Percentiles rank a stretch among this genome's conserved stretches.
These are phyloP conservation scores for Byssochlamys sp. DNA, from an alignment of 2,329 filamentous ascomycete species.

Conservation along the genomic window DNA sequence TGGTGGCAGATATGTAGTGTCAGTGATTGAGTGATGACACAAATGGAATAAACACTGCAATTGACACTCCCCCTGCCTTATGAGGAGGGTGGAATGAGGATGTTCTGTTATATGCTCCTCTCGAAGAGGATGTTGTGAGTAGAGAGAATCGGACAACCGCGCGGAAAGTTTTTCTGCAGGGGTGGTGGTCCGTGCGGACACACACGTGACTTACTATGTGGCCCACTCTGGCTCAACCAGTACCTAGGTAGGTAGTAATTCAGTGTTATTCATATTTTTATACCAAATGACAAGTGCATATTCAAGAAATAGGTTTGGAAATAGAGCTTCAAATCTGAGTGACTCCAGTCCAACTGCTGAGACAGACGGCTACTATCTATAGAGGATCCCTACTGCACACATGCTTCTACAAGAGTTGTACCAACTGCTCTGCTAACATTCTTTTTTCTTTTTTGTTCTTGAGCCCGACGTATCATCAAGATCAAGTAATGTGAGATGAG, in stretches of 20 bases:
- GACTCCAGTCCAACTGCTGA: too few species aligned
- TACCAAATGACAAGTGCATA: too few species aligned
- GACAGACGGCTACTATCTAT: not conserved
- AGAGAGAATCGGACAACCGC: conserved; percentile 1
- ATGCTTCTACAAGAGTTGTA: not conserved
- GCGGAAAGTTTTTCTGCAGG: conserved; percentile 6
- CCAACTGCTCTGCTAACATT: not conserved
- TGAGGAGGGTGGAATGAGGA: not conserved
- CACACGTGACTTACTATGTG: conserved; percentile 3
- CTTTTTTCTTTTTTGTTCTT: not conserved
- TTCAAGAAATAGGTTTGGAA: too few species aligned
- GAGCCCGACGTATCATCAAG: not conserved
- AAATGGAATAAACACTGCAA: not conserved
- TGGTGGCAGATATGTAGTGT: conserved; percentile 13
- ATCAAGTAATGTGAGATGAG: not conserved
- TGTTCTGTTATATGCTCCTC: not conserved
- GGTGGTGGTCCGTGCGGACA: not conserved
- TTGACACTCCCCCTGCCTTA: not conserved
- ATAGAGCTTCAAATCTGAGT: too few species aligned
- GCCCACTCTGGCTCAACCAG: not conserved
- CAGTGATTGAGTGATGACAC: not conserved
- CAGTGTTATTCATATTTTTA: too few species aligned
- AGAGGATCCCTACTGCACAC: not conserved
- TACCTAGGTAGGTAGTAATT: too few species aligned
- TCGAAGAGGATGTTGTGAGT: conserved; percentile 1